Evolutionary conservation across 345 rosid species (phyloP).

Genomic region (Bretschneidera sinensis): DNA sequence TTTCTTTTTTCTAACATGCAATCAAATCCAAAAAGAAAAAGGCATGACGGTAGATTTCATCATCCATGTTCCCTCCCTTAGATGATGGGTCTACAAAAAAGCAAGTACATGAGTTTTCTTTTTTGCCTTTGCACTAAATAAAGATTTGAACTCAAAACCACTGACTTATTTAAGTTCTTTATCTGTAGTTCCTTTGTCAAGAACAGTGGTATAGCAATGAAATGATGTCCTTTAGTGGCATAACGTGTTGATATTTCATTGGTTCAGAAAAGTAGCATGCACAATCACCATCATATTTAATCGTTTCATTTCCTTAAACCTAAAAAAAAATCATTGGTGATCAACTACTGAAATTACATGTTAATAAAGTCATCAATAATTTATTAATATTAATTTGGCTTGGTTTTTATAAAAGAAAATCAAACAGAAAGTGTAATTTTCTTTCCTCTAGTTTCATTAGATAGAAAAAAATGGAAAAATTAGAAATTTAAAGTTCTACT

Average conservation of each 20-base stretch:
- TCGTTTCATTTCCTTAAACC: no score
- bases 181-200: not conserved
- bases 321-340: no score
- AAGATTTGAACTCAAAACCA: not conserved
- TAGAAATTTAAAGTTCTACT: no score
- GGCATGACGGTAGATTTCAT: slow-evolving; percentile 18
- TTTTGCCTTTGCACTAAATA: slow-evolving; percentile 2
- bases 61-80: slow-evolving; percentile 15
- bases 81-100: not conserved
- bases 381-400: no score
- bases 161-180: slow-evolving; percentile 2
- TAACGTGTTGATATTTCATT: not conserved
- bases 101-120: not conserved
- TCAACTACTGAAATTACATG: no score
- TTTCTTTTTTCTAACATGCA: slow-evolving; percentile 6
- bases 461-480: no score
- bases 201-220: not conserved
- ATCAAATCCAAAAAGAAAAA: slow-evolving; percentile 21
- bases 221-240: not conserved
- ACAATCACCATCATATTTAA: no score
- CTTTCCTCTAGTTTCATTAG: no score
- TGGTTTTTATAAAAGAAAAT: no score
- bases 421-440: no score
- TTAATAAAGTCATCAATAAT: no score
- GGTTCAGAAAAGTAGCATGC: not conserved